A percentile compares a stretch with the other conserved stretches of the same genome.
These are phyloP conservation scores for Phytophthora pistaciae DNA, from an alignment of 352 stramenopile genomes.

Conservation along the genomic window DNA sequence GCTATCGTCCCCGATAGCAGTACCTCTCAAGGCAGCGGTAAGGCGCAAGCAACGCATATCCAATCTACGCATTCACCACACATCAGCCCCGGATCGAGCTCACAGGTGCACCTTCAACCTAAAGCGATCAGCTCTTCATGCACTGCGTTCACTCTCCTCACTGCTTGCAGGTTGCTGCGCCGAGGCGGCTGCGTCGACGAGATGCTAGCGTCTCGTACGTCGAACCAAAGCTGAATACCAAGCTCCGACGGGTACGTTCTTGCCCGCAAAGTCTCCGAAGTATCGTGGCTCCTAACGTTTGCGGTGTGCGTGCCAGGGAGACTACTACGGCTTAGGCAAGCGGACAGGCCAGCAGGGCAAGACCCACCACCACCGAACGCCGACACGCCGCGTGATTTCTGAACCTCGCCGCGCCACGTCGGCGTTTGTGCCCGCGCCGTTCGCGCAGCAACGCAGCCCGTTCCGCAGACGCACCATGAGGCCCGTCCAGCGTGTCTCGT, in stretches of 20 bases:
- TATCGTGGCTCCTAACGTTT: slow-evolving; percentile 16
- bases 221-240: slow-evolving; percentile 70
- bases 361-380: slow-evolving; percentile 11
- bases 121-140: not conserved
- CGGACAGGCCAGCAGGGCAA: slow-evolving; percentile 24
- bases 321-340: slow-evolving; percentile 73
- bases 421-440: slow-evolving; percentile 23
- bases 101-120: slow-evolving; percentile 18
- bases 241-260: slow-evolving; percentile 58
- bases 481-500: slow-evolving; percentile 55
- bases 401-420: slow-evolving; percentile 22
- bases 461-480: slow-evolving; percentile 39
- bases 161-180: slow-evolving; percentile 15
- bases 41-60: not conserved
- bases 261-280: not conserved
- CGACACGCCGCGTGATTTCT: slow-evolving; percentile 19
- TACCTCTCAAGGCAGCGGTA: not conserved
- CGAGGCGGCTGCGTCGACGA: slow-evolving; percentile 51
- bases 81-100: slow-evolving; percentile 1
- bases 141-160: not conserved
- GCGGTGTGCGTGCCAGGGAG: slow-evolving; percentile 42
- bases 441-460: slow-evolving; percentile 27
- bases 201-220: slow-evolving; percentile 56
- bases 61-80: too few species aligned
- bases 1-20: not conserved